These are phyloP conservation scores for Candida lessepsii DNA, from an alignment of 805 yeast genomes.

Conservation along the genomic window DNA sequence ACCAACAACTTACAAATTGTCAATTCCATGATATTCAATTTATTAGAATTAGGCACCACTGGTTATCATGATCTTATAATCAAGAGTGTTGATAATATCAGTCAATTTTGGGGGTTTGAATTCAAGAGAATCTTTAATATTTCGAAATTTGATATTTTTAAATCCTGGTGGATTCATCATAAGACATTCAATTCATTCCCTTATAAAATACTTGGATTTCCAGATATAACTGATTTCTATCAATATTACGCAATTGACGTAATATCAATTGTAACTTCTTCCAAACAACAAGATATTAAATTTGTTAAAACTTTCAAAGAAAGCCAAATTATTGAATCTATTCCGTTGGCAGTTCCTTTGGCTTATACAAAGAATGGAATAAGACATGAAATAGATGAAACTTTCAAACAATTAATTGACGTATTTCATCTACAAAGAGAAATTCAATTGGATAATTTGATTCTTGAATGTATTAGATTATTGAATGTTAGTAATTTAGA, in stretches of 20 bases:
- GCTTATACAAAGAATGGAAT: constrained; percentile 41
- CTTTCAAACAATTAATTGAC: background rate
- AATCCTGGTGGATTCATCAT: constrained; percentile 41
- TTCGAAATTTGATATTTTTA: constrained; percentile 34
- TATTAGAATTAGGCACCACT: constrained; percentile 11
- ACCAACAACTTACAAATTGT: constrained; percentile 7
- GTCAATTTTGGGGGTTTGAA: background rate
- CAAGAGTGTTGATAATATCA: background rate
- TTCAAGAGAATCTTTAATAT: background rate
- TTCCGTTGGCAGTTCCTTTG: constrained; percentile 40
- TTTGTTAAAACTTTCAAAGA: background rate
- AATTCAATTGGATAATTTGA: constrained; percentile 1
- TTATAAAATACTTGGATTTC: constrained; percentile 8
- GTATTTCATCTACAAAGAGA: background rate
- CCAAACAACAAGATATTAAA: background rate
- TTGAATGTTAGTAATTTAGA: constrained; percentile 3
- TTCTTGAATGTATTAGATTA: constrained; percentile 4
- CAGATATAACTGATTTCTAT: background rate
- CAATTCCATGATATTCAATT: constrained; percentile 10
- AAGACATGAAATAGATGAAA: constrained; percentile 26
- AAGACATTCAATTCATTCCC: constrained; percentile 40
- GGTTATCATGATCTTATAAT: background rate
- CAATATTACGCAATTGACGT: background rate
- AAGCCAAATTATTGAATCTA: background rate
- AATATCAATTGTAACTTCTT: constrained; percentile 1